A percentile compares a stretch with the other conserved stretches of the same genome.
These are phyloP conservation scores for Lotus japonicus DNA, from an alignment of 306 rosid genomes.

Conservation along the genomic window DNA sequence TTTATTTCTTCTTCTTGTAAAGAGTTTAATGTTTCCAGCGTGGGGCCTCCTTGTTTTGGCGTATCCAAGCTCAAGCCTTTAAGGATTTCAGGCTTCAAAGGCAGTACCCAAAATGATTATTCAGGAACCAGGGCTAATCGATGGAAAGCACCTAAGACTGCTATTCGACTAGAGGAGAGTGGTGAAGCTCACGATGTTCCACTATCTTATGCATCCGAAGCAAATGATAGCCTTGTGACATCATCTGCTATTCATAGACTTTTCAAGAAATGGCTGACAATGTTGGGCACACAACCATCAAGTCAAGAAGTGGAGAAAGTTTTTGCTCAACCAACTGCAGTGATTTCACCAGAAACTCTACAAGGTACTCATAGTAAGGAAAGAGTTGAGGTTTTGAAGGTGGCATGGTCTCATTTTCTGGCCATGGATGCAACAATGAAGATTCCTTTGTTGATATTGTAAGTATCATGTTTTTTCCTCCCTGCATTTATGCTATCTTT, in stretches of 20 bases:
- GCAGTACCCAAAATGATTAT: slow-evolving; percentile 48
- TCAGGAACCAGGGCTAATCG: slow-evolving; percentile 51
- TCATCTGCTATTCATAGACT: slow-evolving; percentile 62
- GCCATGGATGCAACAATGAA: slow-evolving; percentile 60
- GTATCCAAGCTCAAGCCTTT: slow-evolving; percentile 51
- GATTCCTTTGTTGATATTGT: slow-evolving; percentile 81
- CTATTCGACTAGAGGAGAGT: slow-evolving; percentile 60
- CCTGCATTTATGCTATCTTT: slow-evolving; percentile 1
- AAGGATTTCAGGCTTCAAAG: slow-evolving; percentile 74
- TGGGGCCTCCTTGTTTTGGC: slow-evolving; percentile 60
- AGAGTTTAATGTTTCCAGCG: slow-evolving; percentile 61
- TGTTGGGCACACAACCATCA: slow-evolving; percentile 58
- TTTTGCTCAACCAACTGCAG: slow-evolving; percentile 40
- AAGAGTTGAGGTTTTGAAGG: slow-evolving; percentile 40
- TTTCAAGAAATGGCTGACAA: slow-evolving; percentile 70
- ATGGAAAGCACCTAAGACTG: slow-evolving; percentile 56
- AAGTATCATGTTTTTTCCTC: slow-evolving; percentile 35
- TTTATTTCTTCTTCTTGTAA: slow-evolving; percentile 14
- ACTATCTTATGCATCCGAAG: slow-evolving; percentile 64
- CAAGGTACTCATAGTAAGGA: slow-evolving; percentile 33
- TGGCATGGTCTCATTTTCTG: slow-evolving; percentile 52
- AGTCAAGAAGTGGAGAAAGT: slow-evolving; percentile 41
- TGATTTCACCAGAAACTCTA: slow-evolving; percentile 34
- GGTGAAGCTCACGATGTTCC: slow-evolving; percentile 64
- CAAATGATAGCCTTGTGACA: slow-evolving; percentile 39